Conservation (phyloP, 2,329 filamentous ascomycete genomes). For the Cordyceps javanica region DNA sequence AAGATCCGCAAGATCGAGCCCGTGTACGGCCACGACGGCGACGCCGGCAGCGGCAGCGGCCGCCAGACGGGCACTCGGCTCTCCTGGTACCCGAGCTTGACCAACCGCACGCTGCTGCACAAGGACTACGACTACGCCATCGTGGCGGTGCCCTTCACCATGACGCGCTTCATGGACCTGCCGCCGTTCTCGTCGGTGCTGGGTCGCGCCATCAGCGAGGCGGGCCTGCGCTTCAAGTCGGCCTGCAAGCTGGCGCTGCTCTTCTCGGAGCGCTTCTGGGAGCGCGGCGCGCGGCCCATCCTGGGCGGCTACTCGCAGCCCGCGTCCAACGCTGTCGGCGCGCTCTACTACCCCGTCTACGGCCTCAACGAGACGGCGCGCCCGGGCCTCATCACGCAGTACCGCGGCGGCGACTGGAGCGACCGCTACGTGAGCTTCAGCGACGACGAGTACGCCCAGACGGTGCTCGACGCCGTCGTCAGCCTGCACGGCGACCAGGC, state of each 20-base stretch:
- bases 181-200: slow-evolving; percentile 22
- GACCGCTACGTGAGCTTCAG: slow-evolving; percentile 24
- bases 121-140: slow-evolving; percentile 29
- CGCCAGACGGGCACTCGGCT: background rate
- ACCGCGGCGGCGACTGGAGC: slow-evolving; percentile 25
- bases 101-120: slow-evolving; percentile 13
- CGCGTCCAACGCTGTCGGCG: slow-evolving; percentile 24
- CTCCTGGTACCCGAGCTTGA: slow-evolving; percentile 5
- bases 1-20: slow-evolving; percentile 17
- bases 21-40: background rate
- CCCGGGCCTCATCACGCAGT: slow-evolving; percentile 28
- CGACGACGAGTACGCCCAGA: slow-evolving; percentile 19
- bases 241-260: slow-evolving; percentile 28
- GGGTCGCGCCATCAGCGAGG: slow-evolving; percentile 21
- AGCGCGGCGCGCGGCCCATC: slow-evolving; percentile 24
- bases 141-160: slow-evolving; percentile 27
- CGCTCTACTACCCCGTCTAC: slow-evolving; percentile 30
- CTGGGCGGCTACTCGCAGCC: slow-evolving; percentile 27
- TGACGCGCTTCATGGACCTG: slow-evolving; percentile 26
- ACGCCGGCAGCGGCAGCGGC: background rate
- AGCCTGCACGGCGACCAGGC: slow-evolving; percentile 22
- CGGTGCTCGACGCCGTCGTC: slow-evolving; percentile 24
- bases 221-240: slow-evolving; percentile 24
- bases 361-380: slow-evolving; percentile 27
- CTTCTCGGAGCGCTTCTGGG: slow-evolving; percentile 28